Conservation (phyloP, 208 protist species). For the Histomonas meleagridis region DNA sequence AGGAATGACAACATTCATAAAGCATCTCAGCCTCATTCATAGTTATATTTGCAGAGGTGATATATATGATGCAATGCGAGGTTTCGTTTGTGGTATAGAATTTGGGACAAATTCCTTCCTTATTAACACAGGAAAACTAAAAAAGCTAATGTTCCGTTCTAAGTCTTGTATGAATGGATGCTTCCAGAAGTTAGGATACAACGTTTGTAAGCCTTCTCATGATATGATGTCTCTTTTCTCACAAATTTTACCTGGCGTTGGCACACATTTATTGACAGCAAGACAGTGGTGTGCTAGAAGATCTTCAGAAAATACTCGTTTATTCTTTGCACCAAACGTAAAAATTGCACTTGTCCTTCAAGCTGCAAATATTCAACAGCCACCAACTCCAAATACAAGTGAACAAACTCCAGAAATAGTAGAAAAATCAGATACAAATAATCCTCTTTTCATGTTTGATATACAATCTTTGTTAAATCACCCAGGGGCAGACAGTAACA, state of each 20-base stretch:
- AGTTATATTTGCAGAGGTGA: neutral
- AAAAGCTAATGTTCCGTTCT: neutral
- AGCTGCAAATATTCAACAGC: no score
- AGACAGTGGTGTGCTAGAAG: neutral
- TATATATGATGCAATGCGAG: neutral
- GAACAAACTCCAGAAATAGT: no score
- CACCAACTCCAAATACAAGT: neutral
- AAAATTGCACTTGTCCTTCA: neutral
- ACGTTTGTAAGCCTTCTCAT: neutral
- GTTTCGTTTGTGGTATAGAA: neutral
- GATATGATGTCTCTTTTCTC: neutral
- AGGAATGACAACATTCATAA: neutral
- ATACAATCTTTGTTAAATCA: neutral
- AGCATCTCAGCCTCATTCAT: neutral
- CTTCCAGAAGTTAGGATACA: constrained; percentile 28
- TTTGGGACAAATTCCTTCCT: neutral
- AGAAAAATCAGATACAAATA: no score
- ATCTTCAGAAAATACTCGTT: neutral
- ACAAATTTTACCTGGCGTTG: neutral
- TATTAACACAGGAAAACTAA: neutral
- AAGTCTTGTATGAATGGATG: constrained; percentile 15
- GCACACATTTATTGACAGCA: neutral
- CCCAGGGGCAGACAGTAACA: neutral
- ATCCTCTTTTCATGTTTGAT: neutral
- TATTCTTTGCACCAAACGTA: neutral